phyloP scores from a whole-genome alignment of 306 rosid species.

The Rosa multiflora region DNA sequence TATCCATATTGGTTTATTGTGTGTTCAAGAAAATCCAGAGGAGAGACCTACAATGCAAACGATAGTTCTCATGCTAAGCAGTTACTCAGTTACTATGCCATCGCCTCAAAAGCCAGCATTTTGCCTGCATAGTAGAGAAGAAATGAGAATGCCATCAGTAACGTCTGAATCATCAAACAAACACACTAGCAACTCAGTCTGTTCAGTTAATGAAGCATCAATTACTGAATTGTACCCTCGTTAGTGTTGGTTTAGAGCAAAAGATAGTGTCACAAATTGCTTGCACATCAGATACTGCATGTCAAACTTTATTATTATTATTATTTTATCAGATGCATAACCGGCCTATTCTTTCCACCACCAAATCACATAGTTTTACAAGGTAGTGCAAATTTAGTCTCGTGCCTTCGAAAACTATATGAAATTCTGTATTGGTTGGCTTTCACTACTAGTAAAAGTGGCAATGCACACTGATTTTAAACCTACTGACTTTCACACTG shows the following conservation, averaged over 20 bases:
- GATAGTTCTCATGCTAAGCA: slow-evolving; percentile 28
- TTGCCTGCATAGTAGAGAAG: background rate
- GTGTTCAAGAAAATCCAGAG: slow-evolving; percentile 34
- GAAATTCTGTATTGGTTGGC: too few species aligned
- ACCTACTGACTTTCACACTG: too few species aligned
- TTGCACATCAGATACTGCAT: too few species aligned
- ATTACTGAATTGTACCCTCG: background rate
- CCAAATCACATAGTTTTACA: too few species aligned
- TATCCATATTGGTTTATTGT: slow-evolving; percentile 35
- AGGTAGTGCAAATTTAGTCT: too few species aligned
- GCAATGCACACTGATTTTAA: too few species aligned
- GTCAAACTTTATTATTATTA: too few species aligned
- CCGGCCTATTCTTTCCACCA: too few species aligned
- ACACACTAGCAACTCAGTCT: background rate
- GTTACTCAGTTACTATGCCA: background rate
- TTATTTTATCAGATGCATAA: too few species aligned
- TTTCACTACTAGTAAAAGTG: too few species aligned
- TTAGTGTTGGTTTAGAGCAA: background rate
- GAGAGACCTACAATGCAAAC: slow-evolving; percentile 34
- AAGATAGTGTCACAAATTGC: too few species aligned
- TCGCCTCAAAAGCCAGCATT: slow-evolving; percentile 9
- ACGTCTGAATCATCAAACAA: background rate
- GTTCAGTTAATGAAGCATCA: background rate
- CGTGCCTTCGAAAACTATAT: too few species aligned
- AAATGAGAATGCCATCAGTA: background rate